A percentile compares a stretch with the other conserved stretches of the same genome.
These are phyloP conservation scores for Apiospora pterosperma DNA, from an alignment of 2,329 filamentous ascomycete genomes.

Conservation along the genomic window DNA sequence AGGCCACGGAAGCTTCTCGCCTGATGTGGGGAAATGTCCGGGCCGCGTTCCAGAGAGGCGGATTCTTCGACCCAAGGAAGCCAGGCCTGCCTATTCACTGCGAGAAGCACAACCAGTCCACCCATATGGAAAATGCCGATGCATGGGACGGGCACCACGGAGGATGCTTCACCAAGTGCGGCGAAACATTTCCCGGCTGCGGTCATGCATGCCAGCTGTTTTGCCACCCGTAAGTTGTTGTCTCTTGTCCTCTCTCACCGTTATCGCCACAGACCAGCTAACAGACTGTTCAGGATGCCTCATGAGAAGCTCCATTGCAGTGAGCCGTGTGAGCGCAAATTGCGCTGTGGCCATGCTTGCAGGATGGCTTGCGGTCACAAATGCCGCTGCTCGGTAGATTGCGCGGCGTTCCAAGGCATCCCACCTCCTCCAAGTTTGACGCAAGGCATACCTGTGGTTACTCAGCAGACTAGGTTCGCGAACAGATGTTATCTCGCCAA, in stretches of 20 bases:
- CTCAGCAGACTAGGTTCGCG: no score
- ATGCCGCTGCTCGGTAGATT: conserved; percentile 16
- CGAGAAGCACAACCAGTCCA: conserved; percentile 50
- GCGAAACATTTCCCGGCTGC: conserved; percentile 17
- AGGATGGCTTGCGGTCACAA: conserved; percentile 21
- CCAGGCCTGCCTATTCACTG: conserved; percentile 62
- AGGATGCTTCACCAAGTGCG: conserved; percentile 22
- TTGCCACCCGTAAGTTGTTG: conserved; percentile 26
- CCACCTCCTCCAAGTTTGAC: neutral
- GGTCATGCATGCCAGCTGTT: conserved; percentile 24
- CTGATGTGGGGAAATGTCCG: conserved; percentile 38
- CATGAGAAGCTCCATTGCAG: conserved; percentile 23
- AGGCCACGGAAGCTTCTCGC: conserved; percentile 38
- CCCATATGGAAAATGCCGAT: conserved; percentile 46
- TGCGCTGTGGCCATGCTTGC: conserved; percentile 25
- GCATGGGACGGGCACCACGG: conserved; percentile 44
- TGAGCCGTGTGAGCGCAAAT: conserved; percentile 19
- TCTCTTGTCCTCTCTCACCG: neutral
- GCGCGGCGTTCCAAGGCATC: neutral
- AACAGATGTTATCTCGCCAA: no score
- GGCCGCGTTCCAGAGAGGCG: conserved; percentile 36
- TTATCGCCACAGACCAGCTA: neutral
- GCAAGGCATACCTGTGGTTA: neutral
- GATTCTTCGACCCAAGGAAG: conserved; percentile 21
- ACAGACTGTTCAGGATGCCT: conserved; percentile 14